A percentile compares a stretch with the other conserved stretches of the same genome.
These are phyloP conservation scores for Dillenia suffruticosa DNA, from an alignment of 164 flowering plant species.

Conservation along the genomic window DNA sequence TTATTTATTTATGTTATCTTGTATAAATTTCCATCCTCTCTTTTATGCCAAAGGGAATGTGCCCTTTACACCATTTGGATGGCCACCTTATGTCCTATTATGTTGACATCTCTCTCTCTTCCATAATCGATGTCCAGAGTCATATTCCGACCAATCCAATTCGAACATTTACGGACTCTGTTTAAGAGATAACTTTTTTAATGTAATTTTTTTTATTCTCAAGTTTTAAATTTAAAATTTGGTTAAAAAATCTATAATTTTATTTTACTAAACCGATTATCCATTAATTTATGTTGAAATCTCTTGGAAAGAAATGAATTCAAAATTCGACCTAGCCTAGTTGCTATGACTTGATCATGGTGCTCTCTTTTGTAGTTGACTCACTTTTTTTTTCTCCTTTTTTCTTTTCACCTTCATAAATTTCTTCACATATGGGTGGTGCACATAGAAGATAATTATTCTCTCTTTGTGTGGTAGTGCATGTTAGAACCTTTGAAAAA, in stretches of 20 bases:
- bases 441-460: constrained; percentile 10
- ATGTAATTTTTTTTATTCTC: no score
- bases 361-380: background rate
- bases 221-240: no score
- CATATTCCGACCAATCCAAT: no score
- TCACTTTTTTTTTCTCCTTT: no score
- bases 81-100: constrained; percentile 13
- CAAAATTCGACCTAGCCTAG: constrained; percentile 6
- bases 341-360: background rate
- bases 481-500: constrained; percentile 2
- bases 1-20: no score
- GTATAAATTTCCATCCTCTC: background rate
- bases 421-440: constrained; percentile 17
- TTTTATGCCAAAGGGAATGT: constrained; percentile 7
- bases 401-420: background rate
- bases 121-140: no score
- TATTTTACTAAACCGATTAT: no score
- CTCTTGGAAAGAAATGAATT: background rate
- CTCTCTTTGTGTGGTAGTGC: constrained; percentile 22
- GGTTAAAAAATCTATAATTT: no score
- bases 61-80: constrained; percentile 12
- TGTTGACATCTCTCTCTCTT: constrained; percentile 34
- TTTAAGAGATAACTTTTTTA: no score
- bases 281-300: no score
- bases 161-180: no score